These are phyloP conservation scores for Fusarium domesticum DNA, from an alignment of 2,329 filamentous ascomycete species.

Conservation along the genomic window DNA sequence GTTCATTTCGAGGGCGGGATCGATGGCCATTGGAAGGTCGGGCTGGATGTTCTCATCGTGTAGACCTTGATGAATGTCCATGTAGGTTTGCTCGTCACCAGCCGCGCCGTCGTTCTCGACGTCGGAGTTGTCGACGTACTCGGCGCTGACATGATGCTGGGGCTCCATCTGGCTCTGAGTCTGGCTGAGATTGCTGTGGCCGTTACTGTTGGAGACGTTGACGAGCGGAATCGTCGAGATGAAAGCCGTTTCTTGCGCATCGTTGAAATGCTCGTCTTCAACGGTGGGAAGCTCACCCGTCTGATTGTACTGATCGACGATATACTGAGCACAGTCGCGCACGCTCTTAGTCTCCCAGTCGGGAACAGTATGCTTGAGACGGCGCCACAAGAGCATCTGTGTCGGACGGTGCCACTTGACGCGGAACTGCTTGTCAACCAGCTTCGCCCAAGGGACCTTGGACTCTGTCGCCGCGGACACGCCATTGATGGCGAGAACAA, in stretches of 20 bases:
- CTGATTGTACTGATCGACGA: constrained; percentile 36
- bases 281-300: constrained; percentile 35
- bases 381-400: constrained; percentile 40
- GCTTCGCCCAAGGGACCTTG: constrained; percentile 49
- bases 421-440: constrained; percentile 42
- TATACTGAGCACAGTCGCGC: constrained; percentile 35
- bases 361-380: constrained; percentile 36
- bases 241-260: constrained; percentile 34
- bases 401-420: constrained; percentile 38
- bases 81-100: constrained; percentile 10
- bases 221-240: constrained; percentile 23
- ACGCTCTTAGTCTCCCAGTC: constrained; percentile 31
- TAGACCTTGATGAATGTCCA: constrained; percentile 9
- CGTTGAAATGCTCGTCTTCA: constrained; percentile 30
- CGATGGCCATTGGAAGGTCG: constrained; percentile 34
- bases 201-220: constrained; percentile 8
- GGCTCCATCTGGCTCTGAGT: neutral
- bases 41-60: constrained; percentile 26
- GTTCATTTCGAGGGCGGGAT: constrained; percentile 10
- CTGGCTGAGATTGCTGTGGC: constrained; percentile 4
- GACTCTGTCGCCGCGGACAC: constrained; percentile 40
- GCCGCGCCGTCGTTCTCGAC: constrained; percentile 24
- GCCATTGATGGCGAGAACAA: constrained; percentile 44
- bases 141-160: constrained; percentile 20
- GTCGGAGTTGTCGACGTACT: constrained; percentile 33